Evolutionary conservation across 2,329 filamentous ascomycete genomes (phyloP).

Genomic region (Magnaporthales sp.): DNA sequence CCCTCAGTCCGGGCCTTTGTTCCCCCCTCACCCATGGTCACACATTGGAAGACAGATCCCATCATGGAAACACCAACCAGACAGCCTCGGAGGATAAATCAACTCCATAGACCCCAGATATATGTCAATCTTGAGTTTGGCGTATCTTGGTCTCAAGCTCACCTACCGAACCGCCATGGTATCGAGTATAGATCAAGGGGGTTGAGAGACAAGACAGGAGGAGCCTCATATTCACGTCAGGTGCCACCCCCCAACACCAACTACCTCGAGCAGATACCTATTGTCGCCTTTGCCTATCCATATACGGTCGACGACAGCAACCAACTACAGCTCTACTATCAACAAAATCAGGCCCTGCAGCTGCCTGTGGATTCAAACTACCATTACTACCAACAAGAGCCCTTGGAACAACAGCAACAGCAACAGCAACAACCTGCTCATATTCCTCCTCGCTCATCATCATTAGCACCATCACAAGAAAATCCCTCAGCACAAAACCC

Average conservation of each 20-base stretch:
- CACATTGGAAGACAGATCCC: slow-evolving; percentile 16
- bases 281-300: slow-evolving; percentile 6
- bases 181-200: slow-evolving; percentile 38
- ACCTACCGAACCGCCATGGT: slow-evolving; percentile 32
- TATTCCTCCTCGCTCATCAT: slow-evolving; percentile 12
- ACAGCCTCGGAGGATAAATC: slow-evolving; percentile 17
- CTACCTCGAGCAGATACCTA: slow-evolving; percentile 24
- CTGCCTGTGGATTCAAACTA: not conserved
- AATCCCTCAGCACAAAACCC: not conserved
- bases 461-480: slow-evolving; percentile 10
- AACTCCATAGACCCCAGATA: slow-evolving; percentile 29
- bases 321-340: slow-evolving; percentile 10
- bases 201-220: slow-evolving; percentile 26
- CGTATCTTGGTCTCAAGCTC: slow-evolving; percentile 37
- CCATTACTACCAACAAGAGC: slow-evolving; percentile 1
- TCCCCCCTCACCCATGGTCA: slow-evolving; percentile 8
- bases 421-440: slow-evolving; percentile 8
- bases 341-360: slow-evolving; percentile 9
- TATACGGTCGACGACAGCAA: slow-evolving; percentile 10
- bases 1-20: not conserved
- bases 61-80: slow-evolving; percentile 18
- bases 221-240: slow-evolving; percentile 34
- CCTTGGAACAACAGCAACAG: slow-evolving; percentile 6
- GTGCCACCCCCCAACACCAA: slow-evolving; percentile 36
- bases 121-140: slow-evolving; percentile 45